Percentiles rank a stretch among this genome's conserved stretches.
Evolutionary conservation across 176 grass and related monocot genomes (phyloP).

Genomic region (Zoysia pacifica): DNA sequence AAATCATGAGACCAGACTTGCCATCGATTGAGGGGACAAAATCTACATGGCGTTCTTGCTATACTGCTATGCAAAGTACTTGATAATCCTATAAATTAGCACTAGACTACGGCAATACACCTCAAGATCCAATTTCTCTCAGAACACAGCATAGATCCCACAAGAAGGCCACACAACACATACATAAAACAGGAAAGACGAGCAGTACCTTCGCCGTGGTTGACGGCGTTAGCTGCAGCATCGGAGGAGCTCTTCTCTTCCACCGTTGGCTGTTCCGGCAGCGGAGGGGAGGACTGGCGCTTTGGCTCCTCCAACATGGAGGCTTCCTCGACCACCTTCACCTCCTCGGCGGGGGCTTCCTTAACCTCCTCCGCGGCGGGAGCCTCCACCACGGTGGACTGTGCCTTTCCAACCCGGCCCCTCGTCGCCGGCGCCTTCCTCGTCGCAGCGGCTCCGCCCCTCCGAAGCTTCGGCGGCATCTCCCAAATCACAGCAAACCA

Average conservation of each 20-base stretch:
- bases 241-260: constrained; percentile 33
- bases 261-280: background rate
- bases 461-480: constrained; percentile 73
- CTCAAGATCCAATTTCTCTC: background rate
- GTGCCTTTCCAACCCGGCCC: constrained; percentile 31
- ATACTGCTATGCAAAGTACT: background rate
- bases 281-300: constrained; percentile 37
- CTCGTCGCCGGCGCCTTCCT: constrained; percentile 41
- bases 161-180: background rate
- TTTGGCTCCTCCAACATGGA: constrained; percentile 50
- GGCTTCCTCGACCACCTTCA: constrained; percentile 41
- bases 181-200: background rate
- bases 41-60: background rate
- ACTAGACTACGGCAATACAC: background rate
- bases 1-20: background rate
- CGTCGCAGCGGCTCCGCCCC: constrained; percentile 38
- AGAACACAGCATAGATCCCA: constrained; percentile 18
- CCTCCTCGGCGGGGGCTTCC: constrained; percentile 33
- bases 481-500: constrained; percentile 29
- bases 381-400: constrained; percentile 25
- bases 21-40: constrained; percentile 12
- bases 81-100: background rate
- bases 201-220: constrained; percentile 57
- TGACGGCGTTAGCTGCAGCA: constrained; percentile 19
- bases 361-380: constrained; percentile 29